These are phyloP conservation scores for Candida khao-thaluensis DNA, from an alignment of 805 yeast species.

Conservation along the genomic window DNA sequence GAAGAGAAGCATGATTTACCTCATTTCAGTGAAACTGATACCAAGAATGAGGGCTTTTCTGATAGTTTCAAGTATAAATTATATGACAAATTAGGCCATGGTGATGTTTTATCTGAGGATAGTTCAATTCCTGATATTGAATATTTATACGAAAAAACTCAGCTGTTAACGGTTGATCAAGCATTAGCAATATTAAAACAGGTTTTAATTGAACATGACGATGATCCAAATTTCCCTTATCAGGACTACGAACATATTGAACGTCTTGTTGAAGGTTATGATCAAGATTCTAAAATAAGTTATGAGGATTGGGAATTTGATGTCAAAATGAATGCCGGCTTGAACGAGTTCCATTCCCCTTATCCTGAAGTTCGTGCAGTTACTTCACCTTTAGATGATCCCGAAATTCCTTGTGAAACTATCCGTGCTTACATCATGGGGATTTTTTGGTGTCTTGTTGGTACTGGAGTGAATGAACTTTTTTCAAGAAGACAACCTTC, in stretches of 20 bases:
- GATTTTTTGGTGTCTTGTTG: constrained; percentile 47
- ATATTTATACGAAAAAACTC: constrained; percentile 41
- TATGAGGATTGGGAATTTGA: constrained; percentile 39
- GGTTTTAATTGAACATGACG: constrained; percentile 22
- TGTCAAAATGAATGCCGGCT: constrained; percentile 38
- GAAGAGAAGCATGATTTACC: too few relatives aligned
- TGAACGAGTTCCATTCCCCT: constrained; percentile 46
- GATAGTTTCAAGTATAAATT: too few relatives aligned
- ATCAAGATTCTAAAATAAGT: background rate
- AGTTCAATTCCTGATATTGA: too few relatives aligned
- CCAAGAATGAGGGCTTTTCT: too few relatives aligned
- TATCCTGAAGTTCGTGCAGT: constrained; percentile 65
- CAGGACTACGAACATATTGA: constrained; percentile 32
- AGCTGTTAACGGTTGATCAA: constrained; percentile 31
- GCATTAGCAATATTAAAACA: constrained; percentile 35
- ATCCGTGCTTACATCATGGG: constrained; percentile 54
- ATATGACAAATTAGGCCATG: too few relatives aligned
- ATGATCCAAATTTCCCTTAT: constrained; percentile 33
- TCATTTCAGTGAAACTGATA: too few relatives aligned
- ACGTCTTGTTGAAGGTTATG: constrained; percentile 1
- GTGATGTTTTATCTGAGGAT: too few relatives aligned
- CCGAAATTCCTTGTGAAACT: constrained; percentile 46
- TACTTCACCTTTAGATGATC: constrained; percentile 55
- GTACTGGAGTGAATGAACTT: constrained; percentile 53
- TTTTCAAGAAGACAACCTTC: constrained; percentile 53